Evolutionary conservation across 1,139 yeast genomes (phyloP), one percentile per base, ranked within the genome.

Genomic region (Geotrichum phurueaensis): DNA sequence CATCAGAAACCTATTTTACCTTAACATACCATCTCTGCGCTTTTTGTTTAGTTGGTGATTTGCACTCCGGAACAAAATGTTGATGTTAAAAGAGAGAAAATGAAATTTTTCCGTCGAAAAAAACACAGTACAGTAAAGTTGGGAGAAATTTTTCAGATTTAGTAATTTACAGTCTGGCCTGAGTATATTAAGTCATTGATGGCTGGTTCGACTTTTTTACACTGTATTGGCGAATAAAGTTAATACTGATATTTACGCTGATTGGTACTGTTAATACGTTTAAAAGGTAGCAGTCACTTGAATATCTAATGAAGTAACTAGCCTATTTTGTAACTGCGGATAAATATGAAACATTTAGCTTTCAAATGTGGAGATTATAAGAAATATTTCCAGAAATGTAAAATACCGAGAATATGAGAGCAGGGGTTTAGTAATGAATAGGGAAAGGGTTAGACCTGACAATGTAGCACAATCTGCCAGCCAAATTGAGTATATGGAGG

Each of bases 1-100:
- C 18, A 13, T 36, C 5, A 36, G 13, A 5, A 36, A n/a, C 18
- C 6, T 36, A 1, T 3, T n/a, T 12, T 10, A n/a, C 10, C 15
- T 39, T 20, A 13, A 45, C 56, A 54, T 54, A 54, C 56, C 56
- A 54, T 54, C 56, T 23, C 56, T 54, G 56, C 56, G 56, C 56
- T 54, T 54, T 54, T 36, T 36, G 13, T 36, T 36, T 36, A 36
- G 47, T 25, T 15, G 25, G 25, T 43, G 22, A 22, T n/a, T 54
- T 54, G 56, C 56, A 54, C 56, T 54, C 56, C 56, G 56, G 56
- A 54, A 54, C 49, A 23, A 53, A 18, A 27, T 54, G 43, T 54
- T 54, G 27, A 29, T 5, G 56, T 10, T 12, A 45, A 45, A 49
- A 54, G 33, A 39, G 22, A 18, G 48, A 15, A 20, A 18, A 6